phyloP scores from a whole-genome alignment of 352 stramenopile species.

The Pythium scleroteichum region DNA sequence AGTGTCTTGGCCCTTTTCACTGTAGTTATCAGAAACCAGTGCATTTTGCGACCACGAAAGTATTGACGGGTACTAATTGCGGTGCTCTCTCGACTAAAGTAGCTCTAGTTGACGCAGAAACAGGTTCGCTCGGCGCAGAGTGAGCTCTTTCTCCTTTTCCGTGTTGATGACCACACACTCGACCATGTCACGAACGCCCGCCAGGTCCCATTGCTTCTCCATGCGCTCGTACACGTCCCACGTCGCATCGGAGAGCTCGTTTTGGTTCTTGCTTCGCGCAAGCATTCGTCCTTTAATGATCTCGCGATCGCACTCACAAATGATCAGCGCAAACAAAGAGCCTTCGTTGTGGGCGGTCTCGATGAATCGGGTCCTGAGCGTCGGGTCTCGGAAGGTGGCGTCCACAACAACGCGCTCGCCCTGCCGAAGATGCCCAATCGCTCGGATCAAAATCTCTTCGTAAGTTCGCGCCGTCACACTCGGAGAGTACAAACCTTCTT shows the following conservation, averaged over 20 bases:
- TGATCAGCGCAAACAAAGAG: constrained; percentile 48
- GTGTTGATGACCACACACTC: constrained; percentile 64
- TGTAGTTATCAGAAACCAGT: too few relatives aligned
- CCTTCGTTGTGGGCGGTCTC: constrained; percentile 44
- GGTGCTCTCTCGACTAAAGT: constrained; percentile 15
- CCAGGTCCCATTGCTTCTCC: constrained; percentile 47
- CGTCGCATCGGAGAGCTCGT: constrained; percentile 64
- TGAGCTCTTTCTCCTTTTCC: constrained; percentile 72
- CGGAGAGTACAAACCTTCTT: constrained; percentile 62
- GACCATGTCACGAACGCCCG: constrained; percentile 33
- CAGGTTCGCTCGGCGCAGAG: constrained; percentile 47
- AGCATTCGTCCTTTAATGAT: constrained; percentile 65
- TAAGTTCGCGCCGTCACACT: constrained; percentile 66
- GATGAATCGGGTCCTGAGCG: constrained; percentile 48
- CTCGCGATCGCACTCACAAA: constrained; percentile 71
- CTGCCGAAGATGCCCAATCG: constrained; percentile 37
- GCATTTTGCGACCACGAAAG: too few relatives aligned
- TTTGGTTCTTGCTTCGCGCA: constrained; percentile 38
- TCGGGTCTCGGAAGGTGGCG: constrained; percentile 56
- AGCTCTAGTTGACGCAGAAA: constrained; percentile 63
- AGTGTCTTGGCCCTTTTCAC: too few relatives aligned
- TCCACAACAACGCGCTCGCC: constrained; percentile 63
- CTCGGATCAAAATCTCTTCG: constrained; percentile 52
- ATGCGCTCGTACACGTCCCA: constrained; percentile 73
- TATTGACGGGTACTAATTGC: too few relatives aligned